phyloP scores from a whole-genome alignment of 306 rosid species.

The Castanea mollissima region DNA sequence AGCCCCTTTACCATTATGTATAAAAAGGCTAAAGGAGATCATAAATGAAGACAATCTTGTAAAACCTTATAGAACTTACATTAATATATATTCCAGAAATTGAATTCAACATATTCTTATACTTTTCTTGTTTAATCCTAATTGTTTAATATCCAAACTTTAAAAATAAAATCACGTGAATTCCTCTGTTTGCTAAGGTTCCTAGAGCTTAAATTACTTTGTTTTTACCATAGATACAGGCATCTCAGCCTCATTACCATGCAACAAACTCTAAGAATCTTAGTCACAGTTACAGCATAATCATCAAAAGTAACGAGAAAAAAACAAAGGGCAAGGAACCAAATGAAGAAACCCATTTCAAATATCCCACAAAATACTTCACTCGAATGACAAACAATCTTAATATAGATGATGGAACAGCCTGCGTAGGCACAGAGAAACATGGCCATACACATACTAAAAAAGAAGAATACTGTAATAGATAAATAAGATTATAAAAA shows the following conservation, averaged over 20 bases:
- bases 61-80: not conserved
- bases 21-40: too few species aligned
- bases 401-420: not conserved
- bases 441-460: not conserved
- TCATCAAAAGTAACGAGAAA: too few species aligned
- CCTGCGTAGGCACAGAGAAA: not conserved
- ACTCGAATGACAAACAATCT: not conserved
- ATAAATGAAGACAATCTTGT: not conserved
- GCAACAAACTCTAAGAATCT: not conserved
- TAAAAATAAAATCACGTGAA: not conserved
- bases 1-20: not conserved
- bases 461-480: not conserved
- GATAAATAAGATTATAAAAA: not conserved
- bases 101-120: not conserved
- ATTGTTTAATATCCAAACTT: not conserved
- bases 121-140: not conserved
- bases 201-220: not conserved
- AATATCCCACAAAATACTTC: not conserved
- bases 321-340: not conserved
- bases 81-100: not conserved
- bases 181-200: not conserved
- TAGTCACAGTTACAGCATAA: too few species aligned
- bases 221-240: not conserved
- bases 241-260: not conserved
- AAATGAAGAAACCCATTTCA: not conserved